Base-by-base conservation (phyloP, 2,329 filamentous ascomycete genomes). In the Alternaria viburni region DNA sequence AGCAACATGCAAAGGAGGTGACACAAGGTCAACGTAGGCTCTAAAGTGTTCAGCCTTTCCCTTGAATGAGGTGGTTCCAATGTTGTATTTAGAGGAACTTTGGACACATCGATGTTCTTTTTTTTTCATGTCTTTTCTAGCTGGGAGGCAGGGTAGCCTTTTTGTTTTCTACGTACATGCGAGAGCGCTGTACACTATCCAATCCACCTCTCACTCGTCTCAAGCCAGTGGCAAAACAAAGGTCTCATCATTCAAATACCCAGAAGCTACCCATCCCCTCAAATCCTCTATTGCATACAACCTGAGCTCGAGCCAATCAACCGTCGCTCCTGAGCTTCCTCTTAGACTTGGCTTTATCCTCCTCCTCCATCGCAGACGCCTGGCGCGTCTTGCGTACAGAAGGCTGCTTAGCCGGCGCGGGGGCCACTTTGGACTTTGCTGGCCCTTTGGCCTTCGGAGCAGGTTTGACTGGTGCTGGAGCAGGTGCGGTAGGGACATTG, bases 261-360 rank as follows among this genome's bases (percentile, higher is more conserved):
- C 36, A 41, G n/a, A n/a, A n/a, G 7, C 7, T 4, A 0, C 1
- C 5, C 2, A 41, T 17, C 0, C 36, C 9, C 1, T 17, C n/a
- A 5, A 17, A 0, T 17, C 0, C 32, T 36, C 32, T 15, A n/a
- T 7, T 32, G 6, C 30, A 15, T n/a, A n/a, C n/a, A n/a, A n/a
- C n/a, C n/a, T n/a, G n/a, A n/a, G n/a, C n/a, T n/a, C n/a, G n/a
- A n/a, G n/a, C n/a, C n/a, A n/a, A n/a, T n/a, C 41, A 45, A 19
- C 17, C 43, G 6, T 0, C 32, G 12, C 19, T 36, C 13, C 49
- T 41, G 6, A 51, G 49, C 19, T 23, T 52, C 13, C 28, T 28
- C 30, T 41, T 52, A 0, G 9, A 6, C 19, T 9, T 28, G 9
- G 6, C 12, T 8, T 5, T 52, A 15, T 4, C 13, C 19, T 44